Base-by-base conservation (phyloP, 2,329 filamentous ascomycete genomes). In the Epicoccum nigrum region DNA sequence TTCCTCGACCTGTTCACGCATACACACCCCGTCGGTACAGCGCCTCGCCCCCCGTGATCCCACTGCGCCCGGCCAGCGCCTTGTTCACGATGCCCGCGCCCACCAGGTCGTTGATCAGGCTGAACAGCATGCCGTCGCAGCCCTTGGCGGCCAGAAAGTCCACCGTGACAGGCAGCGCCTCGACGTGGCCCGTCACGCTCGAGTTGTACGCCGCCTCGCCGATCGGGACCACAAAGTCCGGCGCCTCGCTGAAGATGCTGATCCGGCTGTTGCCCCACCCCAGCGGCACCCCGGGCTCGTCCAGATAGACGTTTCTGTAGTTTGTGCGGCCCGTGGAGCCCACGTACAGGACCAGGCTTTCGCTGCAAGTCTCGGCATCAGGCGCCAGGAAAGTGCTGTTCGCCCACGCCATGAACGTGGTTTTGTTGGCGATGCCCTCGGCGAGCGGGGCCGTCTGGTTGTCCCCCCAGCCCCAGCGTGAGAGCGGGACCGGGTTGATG, bases 41-140 rank as follows among this genome's bases (percentile, higher is more conserved):
- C 1, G 76, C 66, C n/a, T 77, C 69, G 2, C 75, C 76, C 7
- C 74, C 76, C 9, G 60, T 67, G n/a, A 73, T 62, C 21, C 63
- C 68, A 55, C 71, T 76, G 43, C 63, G 62, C 1, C 82, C 82
- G 2, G 76, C 68, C 62, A 73, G 65, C 2, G 77, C 80, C 3
- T 75, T 58, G 38, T 71, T 73, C 33, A 85, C 16, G 3, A 84
- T 73, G 0, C 82, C 82, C 13, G 73, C 77, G 20, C 69, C 69
- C 1, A 79, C 74, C 48, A 86, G 54, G 33, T 82, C 80, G 41
- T 77, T 71, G 2, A 83, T 80, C 41, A 86, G 65, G 34, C 75
- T 77, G 33, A 81, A 81, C 20, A 86, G 60, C 72, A 86, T 75
- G 0, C 81, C 81, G 68, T 87, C 85, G 55, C 85, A 87, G 0